Conservation (phyloP, 108 stramenopile species). For the Nannochloropsis oceanica region DNA sequence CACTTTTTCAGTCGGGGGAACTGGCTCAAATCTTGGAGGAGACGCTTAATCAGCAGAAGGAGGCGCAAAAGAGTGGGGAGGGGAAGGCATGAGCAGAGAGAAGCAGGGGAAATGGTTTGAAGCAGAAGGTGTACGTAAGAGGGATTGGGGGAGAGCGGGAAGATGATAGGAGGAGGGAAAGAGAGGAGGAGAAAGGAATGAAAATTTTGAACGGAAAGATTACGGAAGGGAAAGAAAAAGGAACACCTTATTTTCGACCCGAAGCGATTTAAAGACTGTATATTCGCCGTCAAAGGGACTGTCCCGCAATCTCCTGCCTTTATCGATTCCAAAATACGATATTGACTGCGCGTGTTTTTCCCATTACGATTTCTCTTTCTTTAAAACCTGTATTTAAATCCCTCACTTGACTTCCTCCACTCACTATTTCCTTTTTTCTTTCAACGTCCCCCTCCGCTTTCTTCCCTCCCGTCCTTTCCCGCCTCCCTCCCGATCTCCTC, state of each 20-base stretch:
- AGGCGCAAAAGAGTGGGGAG: neutral
- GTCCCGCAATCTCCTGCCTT: too few species aligned
- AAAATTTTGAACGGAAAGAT: too few species aligned
- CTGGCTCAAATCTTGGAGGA: slow-evolving; percentile 53
- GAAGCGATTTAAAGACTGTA: too few species aligned
- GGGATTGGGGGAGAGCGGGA: too few species aligned
- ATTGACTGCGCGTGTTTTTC: neutral
- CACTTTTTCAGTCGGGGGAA: slow-evolving; percentile 78
- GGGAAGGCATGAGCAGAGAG: neutral
- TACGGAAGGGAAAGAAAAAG: too few species aligned
- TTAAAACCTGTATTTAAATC: too few species aligned
- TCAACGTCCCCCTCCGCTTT: neutral
- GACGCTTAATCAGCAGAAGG: neutral
- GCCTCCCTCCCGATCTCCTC: neutral
- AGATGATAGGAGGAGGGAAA: too few species aligned
- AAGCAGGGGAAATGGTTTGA: neutral
- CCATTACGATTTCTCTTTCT: neutral
- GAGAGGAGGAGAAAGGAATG: too few species aligned
- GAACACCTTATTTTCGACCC: too few species aligned
- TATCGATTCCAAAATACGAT: too few species aligned
- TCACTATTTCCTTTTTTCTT: neutral
- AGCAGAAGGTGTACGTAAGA: too few species aligned
- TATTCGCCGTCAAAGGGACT: too few species aligned
- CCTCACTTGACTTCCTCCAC: neutral
- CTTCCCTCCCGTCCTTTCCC: neutral